These are phyloP conservation scores for Fagus crenata DNA, from an alignment of 306 rosid genomes.

Conservation along the genomic window DNA sequence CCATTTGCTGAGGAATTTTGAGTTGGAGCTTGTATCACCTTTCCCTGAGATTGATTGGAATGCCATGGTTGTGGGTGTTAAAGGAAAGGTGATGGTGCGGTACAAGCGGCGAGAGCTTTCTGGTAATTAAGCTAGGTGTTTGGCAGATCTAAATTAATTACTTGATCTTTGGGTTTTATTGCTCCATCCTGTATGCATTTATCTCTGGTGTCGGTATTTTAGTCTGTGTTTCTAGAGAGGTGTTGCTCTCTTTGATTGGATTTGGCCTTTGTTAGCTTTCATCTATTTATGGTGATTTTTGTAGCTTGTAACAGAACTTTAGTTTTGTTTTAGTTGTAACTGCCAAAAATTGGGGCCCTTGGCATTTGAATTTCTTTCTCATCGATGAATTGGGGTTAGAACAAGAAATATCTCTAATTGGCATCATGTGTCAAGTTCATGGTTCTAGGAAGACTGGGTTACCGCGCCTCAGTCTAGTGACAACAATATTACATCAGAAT, in stretches of 20 bases:
- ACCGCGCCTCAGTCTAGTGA: too few relatives aligned
- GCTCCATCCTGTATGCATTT: slow-evolving; percentile 16
- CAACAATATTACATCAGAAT: too few relatives aligned
- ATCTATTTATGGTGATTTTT: slow-evolving; percentile 3
- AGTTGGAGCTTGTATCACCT: slow-evolving; percentile 77
- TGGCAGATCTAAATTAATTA: neutral
- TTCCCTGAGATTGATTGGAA: slow-evolving; percentile 97
- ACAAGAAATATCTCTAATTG: neutral
- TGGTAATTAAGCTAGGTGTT: slow-evolving; percentile 29
- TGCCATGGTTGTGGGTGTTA: slow-evolving; percentile 99
- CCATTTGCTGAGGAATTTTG: slow-evolving; percentile 91
- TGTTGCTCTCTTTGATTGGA: slow-evolving; percentile 9
- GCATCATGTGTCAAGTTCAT: neutral
- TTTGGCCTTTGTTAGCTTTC: slow-evolving; percentile 19
- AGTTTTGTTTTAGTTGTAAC: slow-evolving; percentile 17
- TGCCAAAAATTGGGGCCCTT: neutral
- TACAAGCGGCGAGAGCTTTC: slow-evolving; percentile 76
- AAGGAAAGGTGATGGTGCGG: slow-evolving; percentile 91
- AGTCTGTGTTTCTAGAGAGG: neutral
- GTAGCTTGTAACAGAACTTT: slow-evolving; percentile 11
- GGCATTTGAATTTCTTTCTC: slow-evolving; percentile 3
- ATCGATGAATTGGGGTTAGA: neutral
- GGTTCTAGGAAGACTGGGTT: neutral
- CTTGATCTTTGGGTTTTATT: slow-evolving; percentile 21
- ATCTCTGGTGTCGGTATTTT: neutral